Evolutionary conservation across 257 asterid species (phyloP), one percentile per base, ranked within the genome.

Genomic region (Jacaranda mimosifolia): DNA sequence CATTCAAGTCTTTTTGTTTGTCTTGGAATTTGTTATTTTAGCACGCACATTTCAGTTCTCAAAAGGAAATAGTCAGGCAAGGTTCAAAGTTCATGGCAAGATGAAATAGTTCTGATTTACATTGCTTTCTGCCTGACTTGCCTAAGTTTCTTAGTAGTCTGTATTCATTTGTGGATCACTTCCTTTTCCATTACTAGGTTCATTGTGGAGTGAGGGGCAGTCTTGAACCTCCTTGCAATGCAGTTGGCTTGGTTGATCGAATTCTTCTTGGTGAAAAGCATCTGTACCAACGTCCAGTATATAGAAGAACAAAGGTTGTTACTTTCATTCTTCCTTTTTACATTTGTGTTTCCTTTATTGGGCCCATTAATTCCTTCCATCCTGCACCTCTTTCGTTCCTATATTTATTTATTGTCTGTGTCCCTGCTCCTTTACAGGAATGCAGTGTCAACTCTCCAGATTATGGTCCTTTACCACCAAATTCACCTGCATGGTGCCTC

Each of bases 181-280:
- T 10, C 49, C 38, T 56, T 55, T 69, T 36, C 58, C 43, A n/a
- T 85, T 79, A 55, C 76, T 79, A 94, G 98, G 98, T 94, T 78
- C 80, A 82, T 65, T 94, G 98, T 83, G 95, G 90, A 70, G 67
- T 87, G 72, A 89, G 90, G 82, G 94, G 98, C 78, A 94, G 90
- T 76, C 94, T 94, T n/a, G 84, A 85, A 58, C 98, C 98, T 86
- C 92, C 98, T 74, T 94, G 98, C 87, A 94, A 92, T 72, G 97
- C 90, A 32, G 97, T 92, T 81, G 98, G 97, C 76, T 84, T 91
- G 79, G 75, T 94, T 77, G 98, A 94, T 88, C 86, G 97, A 64
- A 81, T 80, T 66, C 35, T 94, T 82, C 88, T 94, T 18, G 97
- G 98, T 74, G 96, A 91, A 83, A 83, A 79, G 18, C 98, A 94